Base-by-base conservation (phyloP, 169 alveolate species). In the Plasmodium reichenowi region DNA sequence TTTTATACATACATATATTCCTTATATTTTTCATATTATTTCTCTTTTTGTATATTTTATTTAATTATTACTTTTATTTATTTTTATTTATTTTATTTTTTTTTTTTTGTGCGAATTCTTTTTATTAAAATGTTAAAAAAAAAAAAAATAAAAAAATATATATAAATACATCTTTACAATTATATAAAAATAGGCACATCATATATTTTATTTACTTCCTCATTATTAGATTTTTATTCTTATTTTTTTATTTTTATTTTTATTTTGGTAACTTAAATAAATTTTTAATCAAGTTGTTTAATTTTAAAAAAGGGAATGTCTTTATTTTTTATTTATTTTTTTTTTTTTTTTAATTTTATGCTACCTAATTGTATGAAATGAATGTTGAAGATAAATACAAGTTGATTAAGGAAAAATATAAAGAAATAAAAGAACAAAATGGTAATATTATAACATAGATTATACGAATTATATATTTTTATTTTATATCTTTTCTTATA, bases 401-500 rank as follows among this genome's bases (percentile, higher is more conserved):
- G 47, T 63, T 83, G 1, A 45, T 83, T 67, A 83, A 83, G 59
- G 91, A 83, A 83, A 83, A 83, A 59, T 83, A 83, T 43, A 83
- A 83, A 70, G 91, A 83, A 48, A 58, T 83, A 83, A 83, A 83
- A 32, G 85, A 83, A 20, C 91, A 83, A 68, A 83, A 83, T 83
- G 91, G 91, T 83, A 83, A 83, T 66, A 52, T 32, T 32, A 32
- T 32, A 22, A 5, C 52, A 15, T 13, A 50, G 43, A 32, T 4
- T 32, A 32, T 32, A 32, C 3, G n/a, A 12, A 13, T 54, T 10
- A 54, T 38, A 47, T 15, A 48, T 26, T 5, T 20, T 1, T 48
- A 63, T 78, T 54, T 83, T 43, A 43, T 32, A 10, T 22, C 13
- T 20, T 17, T 48, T 2, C 29, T 12, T 12, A 73, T 56, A 56